Percentiles rank a stretch among this genome's conserved stretches.
Evolutionary conservation across 2,329 filamentous ascomycete genomes (phyloP).

Genomic region (Neocucurbitaria cava): DNA sequence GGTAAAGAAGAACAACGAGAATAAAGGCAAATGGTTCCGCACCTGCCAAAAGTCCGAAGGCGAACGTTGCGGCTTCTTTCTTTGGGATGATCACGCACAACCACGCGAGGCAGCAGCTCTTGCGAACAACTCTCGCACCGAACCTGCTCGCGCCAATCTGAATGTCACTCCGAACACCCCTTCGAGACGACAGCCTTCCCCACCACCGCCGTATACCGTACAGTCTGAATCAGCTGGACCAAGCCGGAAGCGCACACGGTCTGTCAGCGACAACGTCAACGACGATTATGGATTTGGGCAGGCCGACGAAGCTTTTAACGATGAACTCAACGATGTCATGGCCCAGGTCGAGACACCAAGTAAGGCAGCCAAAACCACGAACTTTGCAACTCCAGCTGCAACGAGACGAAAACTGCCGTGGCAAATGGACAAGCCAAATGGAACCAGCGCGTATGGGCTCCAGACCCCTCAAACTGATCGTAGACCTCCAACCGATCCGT

Average conservation of each 20-base stretch:
- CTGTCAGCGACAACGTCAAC: slow-evolving; percentile 33
- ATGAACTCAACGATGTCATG: slow-evolving; percentile 38
- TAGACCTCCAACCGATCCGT: slow-evolving; percentile 16
- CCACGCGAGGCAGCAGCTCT: slow-evolving; percentile 57
- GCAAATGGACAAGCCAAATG: slow-evolving; percentile 34
- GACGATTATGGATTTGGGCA: slow-evolving; percentile 44
- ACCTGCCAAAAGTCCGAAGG: slow-evolving; percentile 60
- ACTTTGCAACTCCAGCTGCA: slow-evolving; percentile 45
- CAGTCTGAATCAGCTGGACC: slow-evolving; percentile 11
- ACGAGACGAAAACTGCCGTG: slow-evolving; percentile 49
- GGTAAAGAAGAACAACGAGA: slow-evolving; percentile 63
- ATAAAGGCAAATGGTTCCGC: slow-evolving; percentile 66
- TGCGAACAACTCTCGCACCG: slow-evolving; percentile 57
- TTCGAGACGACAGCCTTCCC: slow-evolving; percentile 20
- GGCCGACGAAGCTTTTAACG: slow-evolving; percentile 39
- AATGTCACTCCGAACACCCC: slow-evolving; percentile 16
- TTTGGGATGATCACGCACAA: slow-evolving; percentile 64
- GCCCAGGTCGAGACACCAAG: slow-evolving; percentile 48
- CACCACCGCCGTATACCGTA: slow-evolving; percentile 28
- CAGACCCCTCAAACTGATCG: slow-evolving; percentile 38
- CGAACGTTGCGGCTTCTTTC: slow-evolving; percentile 63
- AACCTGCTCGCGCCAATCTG: slow-evolving; percentile 33
- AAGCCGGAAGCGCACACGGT: slow-evolving; percentile 40
- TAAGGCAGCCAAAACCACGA: slow-evolving; percentile 48
- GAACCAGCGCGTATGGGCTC: slow-evolving; percentile 20